Evolutionary conservation across 805 yeast genomes (phyloP).

Genomic region (Hanseniaspora clermontiae): DNA sequence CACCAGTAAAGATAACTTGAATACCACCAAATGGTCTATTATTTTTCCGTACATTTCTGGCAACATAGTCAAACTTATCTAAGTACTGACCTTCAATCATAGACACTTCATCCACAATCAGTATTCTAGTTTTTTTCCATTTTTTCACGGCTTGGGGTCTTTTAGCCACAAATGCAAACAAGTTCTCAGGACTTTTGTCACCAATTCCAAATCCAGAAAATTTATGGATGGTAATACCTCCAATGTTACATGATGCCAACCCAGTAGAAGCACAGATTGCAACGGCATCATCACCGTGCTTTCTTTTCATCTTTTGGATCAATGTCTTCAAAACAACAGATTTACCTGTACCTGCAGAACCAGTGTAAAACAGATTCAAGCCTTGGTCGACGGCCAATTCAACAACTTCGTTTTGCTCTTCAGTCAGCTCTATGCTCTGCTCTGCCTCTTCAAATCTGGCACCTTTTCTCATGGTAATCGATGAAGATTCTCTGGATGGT

Average conservation of each 20-base stretch:
- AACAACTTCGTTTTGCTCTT: conserved; percentile 43
- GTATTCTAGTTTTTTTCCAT: conserved; percentile 47
- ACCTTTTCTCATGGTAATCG: background rate
- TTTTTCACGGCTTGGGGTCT: conserved; percentile 37
- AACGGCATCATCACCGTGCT: conserved; percentile 39
- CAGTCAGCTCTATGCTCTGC: conserved; percentile 16
- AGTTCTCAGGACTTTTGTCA: conserved; percentile 34
- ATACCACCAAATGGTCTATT: conserved; percentile 65
- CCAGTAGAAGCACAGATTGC: conserved; percentile 82
- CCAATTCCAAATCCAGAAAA: conserved; percentile 72
- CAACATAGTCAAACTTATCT: conserved; percentile 51
- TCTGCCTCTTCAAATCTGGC: background rate
- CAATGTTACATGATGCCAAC: conserved; percentile 68
- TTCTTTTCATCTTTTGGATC: conserved; percentile 39
- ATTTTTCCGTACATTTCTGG: conserved; percentile 36
- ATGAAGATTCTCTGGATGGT: background rate
- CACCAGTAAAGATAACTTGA: conserved; percentile 66
- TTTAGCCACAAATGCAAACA: conserved; percentile 42
- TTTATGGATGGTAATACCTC: conserved; percentile 66
- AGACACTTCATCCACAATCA: conserved; percentile 66
- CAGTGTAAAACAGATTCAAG: conserved; percentile 70
- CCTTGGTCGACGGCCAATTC: conserved; percentile 39
- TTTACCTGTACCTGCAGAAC: conserved; percentile 98
- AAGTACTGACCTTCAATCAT: conserved; percentile 64
- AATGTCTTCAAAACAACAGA: conserved; percentile 65